phyloP scores from a whole-genome alignment of 441 rosid species.

The Mallotus japonicus region DNA sequence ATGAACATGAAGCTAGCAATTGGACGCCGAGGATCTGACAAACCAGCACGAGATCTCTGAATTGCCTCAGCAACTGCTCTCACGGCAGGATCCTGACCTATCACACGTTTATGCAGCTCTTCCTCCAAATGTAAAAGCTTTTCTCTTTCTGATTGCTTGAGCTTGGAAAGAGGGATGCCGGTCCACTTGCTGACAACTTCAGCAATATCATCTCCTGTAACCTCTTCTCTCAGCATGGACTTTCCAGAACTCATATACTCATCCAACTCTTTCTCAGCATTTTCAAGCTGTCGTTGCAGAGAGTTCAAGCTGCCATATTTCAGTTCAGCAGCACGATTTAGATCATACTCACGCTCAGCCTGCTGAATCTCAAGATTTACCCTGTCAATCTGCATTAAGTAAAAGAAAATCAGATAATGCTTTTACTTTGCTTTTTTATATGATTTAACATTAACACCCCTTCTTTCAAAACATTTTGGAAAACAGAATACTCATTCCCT shows the following conservation, averaged over 20 bases:
- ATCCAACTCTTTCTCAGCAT: conserved; percentile 82
- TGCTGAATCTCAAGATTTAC: conserved; percentile 96
- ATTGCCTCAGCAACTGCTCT: conserved; percentile 90
- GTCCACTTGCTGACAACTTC: conserved; percentile 98
- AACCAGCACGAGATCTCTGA: conserved; percentile 95
- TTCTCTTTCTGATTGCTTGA: conserved; percentile 90
- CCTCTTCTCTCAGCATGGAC: conserved; percentile 96
- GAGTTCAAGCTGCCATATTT: conserved; percentile 93
- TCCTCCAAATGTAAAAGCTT: conserved; percentile 82
- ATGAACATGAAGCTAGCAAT: conserved; percentile 98
- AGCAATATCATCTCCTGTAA: conserved; percentile 86
- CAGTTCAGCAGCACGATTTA: conserved; percentile 97
- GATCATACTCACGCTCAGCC: conserved; percentile 97
- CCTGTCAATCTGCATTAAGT: conserved; percentile 67
- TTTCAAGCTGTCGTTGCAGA: conserved; percentile 73
- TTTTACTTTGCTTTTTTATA: background rate
- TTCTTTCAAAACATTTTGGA: background rate
- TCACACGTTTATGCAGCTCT: conserved; percentile 81
- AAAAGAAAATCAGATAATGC: background rate
- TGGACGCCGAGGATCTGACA: conserved; percentile 94
- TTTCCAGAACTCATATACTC: conserved; percentile 90
- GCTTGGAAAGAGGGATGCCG: conserved; percentile 92
- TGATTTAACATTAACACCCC: background rate
- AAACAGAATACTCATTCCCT: background rate
- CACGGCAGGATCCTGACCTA: conserved; percentile 96